phyloP scores from a whole-genome alignment of 495 filamentous ascomycete species.

The Hyaloscypha variabilis region DNA sequence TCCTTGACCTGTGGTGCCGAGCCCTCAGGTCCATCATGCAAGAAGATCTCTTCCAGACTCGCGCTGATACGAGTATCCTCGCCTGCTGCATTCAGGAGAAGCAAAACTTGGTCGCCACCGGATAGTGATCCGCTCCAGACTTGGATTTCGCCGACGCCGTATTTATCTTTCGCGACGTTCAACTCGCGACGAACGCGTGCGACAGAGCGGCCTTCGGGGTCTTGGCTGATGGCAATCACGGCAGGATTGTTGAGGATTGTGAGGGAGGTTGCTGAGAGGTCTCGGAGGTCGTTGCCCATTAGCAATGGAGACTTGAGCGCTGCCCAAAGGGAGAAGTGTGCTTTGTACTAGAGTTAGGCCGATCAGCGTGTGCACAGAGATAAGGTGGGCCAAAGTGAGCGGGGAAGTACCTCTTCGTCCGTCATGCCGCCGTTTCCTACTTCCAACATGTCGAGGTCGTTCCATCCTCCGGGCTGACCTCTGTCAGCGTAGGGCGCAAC shows the following conservation, averaged over 20 bases:
- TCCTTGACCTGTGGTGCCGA: conserved; percentile 37
- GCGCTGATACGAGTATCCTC: conserved; percentile 44
- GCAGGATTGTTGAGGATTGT: conserved; percentile 42
- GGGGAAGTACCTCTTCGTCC: conserved; percentile 20
- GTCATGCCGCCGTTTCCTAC: conserved; percentile 43
- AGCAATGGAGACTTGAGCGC: conserved; percentile 51
- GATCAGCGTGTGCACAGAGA: neutral
- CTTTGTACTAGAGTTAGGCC: conserved; percentile 38
- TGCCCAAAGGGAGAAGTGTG: conserved; percentile 56
- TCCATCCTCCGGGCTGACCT: conserved; percentile 42
- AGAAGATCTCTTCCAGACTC: conserved; percentile 54
- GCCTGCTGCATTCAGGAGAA: conserved; percentile 47
- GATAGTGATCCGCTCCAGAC: conserved; percentile 47
- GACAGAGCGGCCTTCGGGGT: conserved; percentile 32
- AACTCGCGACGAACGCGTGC: conserved; percentile 19
- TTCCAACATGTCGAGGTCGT: conserved; percentile 52
- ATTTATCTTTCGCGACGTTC: conserved; percentile 28
- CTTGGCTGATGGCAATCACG: conserved; percentile 48
- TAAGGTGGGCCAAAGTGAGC: too few species aligned
- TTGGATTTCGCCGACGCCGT: conserved; percentile 47
- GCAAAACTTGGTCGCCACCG: conserved; percentile 44
- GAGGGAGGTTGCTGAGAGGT: conserved; percentile 26
- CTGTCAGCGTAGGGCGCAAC: conserved; percentile 41
- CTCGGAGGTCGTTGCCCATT: conserved; percentile 48
- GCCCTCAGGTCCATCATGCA: conserved; percentile 43